phyloP scores from a whole-genome alignment of 495 filamentous ascomycete genomes.

The Hypoxylon cercidicola region DNA sequence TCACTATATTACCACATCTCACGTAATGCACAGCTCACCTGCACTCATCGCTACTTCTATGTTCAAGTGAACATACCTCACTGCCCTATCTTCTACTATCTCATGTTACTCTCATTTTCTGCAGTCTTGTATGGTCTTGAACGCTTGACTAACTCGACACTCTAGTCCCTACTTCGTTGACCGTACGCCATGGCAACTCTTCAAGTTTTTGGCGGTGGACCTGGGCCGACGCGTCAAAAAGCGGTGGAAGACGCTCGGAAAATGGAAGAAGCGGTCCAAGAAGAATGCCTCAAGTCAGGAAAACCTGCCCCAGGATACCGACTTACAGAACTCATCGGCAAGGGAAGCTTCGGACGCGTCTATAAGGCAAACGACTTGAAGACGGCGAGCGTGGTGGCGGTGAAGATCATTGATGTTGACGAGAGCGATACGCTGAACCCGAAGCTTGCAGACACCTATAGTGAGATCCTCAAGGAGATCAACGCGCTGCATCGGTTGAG shows the following conservation, averaged over 20 bases:
- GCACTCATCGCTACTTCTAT: too few species aligned
- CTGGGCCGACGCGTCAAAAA: slow-evolving; percentile 56
- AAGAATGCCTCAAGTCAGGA: slow-evolving; percentile 59
- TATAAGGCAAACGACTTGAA: slow-evolving; percentile 78
- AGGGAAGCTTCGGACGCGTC: slow-evolving; percentile 94
- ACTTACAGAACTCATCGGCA: slow-evolving; percentile 91
- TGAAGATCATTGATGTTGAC: slow-evolving; percentile 98
- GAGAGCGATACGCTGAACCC: slow-evolving; percentile 79
- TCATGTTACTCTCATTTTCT: neutral
- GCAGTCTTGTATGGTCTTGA: neutral
- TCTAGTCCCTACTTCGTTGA: neutral
- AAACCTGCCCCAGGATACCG: slow-evolving; percentile 68
- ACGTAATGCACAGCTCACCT: neutral
- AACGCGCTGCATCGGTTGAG: slow-evolving; percentile 84
- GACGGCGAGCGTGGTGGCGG: slow-evolving; percentile 76
- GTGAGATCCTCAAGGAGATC: slow-evolving; percentile 89
- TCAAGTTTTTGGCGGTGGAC: slow-evolving; percentile 52
- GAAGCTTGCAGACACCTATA: slow-evolving; percentile 80
- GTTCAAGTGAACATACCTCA: too few species aligned
- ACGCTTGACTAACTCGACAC: slow-evolving; percentile 6
- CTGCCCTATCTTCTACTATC: too few species aligned
- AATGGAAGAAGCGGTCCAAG: slow-evolving; percentile 62
- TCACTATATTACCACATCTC: too few species aligned
- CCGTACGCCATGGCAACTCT: slow-evolving; percentile 51
- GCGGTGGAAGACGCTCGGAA: slow-evolving; percentile 65